Percentiles rank a stretch among this genome's conserved stretches.
These are phyloP conservation scores for Kernera saxatilis DNA, from an alignment of 345 rosid genomes.

Conservation along the genomic window DNA sequence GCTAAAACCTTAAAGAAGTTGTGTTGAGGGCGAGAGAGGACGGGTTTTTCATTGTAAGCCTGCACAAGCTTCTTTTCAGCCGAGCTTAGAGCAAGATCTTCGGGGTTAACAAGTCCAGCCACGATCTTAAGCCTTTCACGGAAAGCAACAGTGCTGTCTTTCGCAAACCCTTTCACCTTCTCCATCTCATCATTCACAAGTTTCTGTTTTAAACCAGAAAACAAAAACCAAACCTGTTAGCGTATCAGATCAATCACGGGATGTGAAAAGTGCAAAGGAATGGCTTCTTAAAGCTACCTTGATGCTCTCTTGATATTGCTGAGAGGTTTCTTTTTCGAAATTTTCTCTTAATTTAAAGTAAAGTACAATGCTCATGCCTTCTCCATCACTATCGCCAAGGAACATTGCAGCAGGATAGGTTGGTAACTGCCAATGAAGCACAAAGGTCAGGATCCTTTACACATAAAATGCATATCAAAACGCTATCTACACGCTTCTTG, in stretches of 20 bases:
- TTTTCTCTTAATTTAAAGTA: conserved; percentile 68
- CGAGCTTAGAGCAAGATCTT: conserved; percentile 70
- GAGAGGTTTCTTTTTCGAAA: conserved; percentile 56
- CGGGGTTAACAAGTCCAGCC: conserved; percentile 79
- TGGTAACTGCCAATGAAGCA: conserved; percentile 54
- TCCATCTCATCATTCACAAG: conserved; percentile 82
- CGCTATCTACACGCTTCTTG: background rate
- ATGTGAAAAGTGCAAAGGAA: background rate
- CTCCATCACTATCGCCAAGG: conserved; percentile 81
- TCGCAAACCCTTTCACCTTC: conserved; percentile 76
- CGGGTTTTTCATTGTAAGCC: conserved; percentile 89
- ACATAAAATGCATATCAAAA: background rate
- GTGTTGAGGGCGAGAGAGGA: conserved; percentile 97
- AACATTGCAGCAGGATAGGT: conserved; percentile 92
- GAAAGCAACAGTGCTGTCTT: conserved; percentile 63
- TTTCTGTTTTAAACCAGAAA: conserved; percentile 42
- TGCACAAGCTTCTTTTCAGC: conserved; percentile 75
- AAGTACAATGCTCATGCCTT: conserved; percentile 91
- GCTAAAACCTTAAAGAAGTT: conserved; percentile 51
- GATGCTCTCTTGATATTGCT: conserved; percentile 59
- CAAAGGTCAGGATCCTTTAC: background rate
- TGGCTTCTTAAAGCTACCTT: conserved; percentile 40
- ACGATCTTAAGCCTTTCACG: conserved; percentile 90
- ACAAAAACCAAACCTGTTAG: background rate
- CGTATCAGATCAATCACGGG: background rate